phyloP scores from a whole-genome alignment of 495 filamentous ascomycete species.

The Hypoxylon perforatum region DNA sequence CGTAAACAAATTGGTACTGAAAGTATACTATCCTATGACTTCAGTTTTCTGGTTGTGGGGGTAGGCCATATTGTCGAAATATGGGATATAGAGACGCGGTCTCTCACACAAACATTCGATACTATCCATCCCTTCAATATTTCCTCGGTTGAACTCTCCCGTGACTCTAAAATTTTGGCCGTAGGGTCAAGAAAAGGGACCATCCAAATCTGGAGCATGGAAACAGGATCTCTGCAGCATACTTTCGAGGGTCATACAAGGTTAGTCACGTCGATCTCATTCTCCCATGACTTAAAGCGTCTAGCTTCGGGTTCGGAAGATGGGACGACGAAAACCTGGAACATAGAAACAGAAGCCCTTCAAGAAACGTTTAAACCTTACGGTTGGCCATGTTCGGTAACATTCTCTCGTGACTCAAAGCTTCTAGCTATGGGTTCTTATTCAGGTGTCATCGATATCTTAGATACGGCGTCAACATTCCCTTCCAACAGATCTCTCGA shows the following conservation, averaged over 20 bases:
- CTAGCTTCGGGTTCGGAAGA: not conserved
- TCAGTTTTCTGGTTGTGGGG: not conserved
- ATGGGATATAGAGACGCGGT: too few species aligned
- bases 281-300: not conserved
- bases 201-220: not conserved
- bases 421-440: not conserved
- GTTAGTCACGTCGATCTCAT: not conserved
- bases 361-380: not conserved
- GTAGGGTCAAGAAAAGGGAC: not conserved
- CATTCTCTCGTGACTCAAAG: not conserved
- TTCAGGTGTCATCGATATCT: not conserved
- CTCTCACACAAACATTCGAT: too few species aligned
- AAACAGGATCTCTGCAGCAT: not conserved
- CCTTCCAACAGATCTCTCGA: not conserved
- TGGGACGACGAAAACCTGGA: not conserved
- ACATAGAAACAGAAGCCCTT: not conserved
- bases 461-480: not conserved
- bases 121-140: too few species aligned
- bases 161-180: not conserved
- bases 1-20: too few species aligned
- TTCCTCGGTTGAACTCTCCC: constrained; percentile 4
- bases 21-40: constrained; percentile 10
- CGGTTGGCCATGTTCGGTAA: too few species aligned
- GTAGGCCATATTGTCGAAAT: not conserved
- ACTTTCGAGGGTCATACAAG: not conserved